Base-by-base conservation (phyloP, 2,329 filamentous ascomycete genomes). In the Penicillium thymicola region DNA sequence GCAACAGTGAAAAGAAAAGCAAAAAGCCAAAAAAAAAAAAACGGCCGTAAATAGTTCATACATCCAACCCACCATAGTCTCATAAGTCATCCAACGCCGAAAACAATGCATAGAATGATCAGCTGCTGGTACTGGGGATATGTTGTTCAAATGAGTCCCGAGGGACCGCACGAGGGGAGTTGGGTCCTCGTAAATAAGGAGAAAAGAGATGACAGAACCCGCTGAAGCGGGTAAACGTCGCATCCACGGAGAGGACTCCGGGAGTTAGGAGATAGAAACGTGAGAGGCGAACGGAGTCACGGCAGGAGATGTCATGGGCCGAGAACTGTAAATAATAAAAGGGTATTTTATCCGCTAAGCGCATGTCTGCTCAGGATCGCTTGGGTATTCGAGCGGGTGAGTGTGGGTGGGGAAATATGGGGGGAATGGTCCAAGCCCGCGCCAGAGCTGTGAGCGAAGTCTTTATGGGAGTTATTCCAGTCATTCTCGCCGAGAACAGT, bases 401-500 rank as follows among this genome's bases (percentile, higher is more conserved):
- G 59, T 25, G 69, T 52, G 42, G 72, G 65, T 3, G 75, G 64
- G 23, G 71, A 65, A 32, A 76, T 65, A 34, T 62, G 60, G 14
- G 67, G 62, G 13, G 68, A 57, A 47, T 72, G 68, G 54, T 70
- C 67, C 57, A 76, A 65, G 27, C 71, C 66, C 2, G 68, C 61
- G 8, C 69, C 67, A 18, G 67, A 61, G 40, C 67, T 65, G 40
- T 70, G 64, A 51, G 71, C 63, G 46, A 73, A 59, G 30, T 69
- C 66, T 32, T 66, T 69, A 46, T 70, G 67, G 38, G 70, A 61
- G 30, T 62, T 64, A 49, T 81, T 78, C 78, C 82, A 83, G 34
- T 75, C 81, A 71, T 94, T 89, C 67, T 96, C 92, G 58, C 89
- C 89, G 49, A 97, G 79, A 14, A 89, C 90, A 60, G 87, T 92